Conservation (phyloP, 257 asterid species). For the Ocimum tenuiflorum region DNA sequence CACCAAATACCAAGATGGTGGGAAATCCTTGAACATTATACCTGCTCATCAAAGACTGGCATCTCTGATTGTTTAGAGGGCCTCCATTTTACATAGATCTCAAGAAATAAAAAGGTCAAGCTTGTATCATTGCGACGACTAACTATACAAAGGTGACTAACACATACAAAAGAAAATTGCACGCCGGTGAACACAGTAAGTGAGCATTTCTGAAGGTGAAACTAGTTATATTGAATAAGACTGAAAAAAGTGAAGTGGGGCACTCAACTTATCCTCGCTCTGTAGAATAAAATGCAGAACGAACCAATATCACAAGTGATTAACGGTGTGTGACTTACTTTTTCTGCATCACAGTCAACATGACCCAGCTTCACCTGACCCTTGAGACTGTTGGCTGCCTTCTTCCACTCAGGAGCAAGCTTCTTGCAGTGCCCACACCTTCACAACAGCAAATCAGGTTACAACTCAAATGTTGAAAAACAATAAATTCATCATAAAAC, state of each 20-base stretch:
- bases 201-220: neutral
- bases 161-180: too few relatives aligned
- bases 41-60: conserved; percentile 98
- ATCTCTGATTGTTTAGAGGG: conserved; percentile 35
- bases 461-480: neutral
- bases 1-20: conserved; percentile 91
- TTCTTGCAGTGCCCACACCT: conserved; percentile 99
- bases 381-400: conserved; percentile 81
- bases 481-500: neutral
- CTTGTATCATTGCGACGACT: neutral
- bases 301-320: neutral
- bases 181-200: neutral
- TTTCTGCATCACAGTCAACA: conserved; percentile 90
- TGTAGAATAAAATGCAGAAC: neutral
- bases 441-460: conserved; percentile 6
- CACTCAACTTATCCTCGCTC: conserved; percentile 1
- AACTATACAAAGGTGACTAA: neutral
- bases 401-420: conserved; percentile 99
- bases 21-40: conserved; percentile 94
- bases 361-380: conserved; percentile 96
- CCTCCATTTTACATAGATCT: neutral
- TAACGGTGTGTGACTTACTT: conserved; percentile 41
- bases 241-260: neutral
- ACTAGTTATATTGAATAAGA: conserved; percentile 6
- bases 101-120: conserved; percentile 2